A percentile compares a stretch with the other conserved stretches of the same genome.
Conservation (phyloP, 2,329 filamentous ascomycete genomes). For the Intubia oerlemansii region DNA sequence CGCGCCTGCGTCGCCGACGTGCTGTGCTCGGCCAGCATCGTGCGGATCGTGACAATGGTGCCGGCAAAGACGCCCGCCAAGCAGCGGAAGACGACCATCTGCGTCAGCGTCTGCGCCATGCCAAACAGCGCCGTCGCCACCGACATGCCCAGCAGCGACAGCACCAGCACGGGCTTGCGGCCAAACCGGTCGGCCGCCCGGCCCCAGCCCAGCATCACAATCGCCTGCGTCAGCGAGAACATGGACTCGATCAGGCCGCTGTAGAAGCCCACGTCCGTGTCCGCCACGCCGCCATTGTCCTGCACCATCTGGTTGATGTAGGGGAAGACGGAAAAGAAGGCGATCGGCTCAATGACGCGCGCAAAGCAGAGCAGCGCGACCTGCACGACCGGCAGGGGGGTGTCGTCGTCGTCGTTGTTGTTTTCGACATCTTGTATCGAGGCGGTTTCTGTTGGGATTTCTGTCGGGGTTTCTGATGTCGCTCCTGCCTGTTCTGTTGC, state of each 20-base stretch:
- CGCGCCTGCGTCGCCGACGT: slow-evolving; percentile 48
- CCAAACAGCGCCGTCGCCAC: slow-evolving; percentile 45
- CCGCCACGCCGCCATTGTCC: slow-evolving; percentile 36
- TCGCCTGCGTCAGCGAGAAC: slow-evolving; percentile 55
- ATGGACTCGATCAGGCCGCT: slow-evolving; percentile 52
- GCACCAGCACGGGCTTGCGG: slow-evolving; percentile 23
- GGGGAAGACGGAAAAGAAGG: slow-evolving; percentile 69
- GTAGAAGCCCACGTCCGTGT: slow-evolving; percentile 60
- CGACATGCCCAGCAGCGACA: slow-evolving; percentile 41
- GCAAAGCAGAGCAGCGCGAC: slow-evolving; percentile 54
- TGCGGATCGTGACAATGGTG: slow-evolving; percentile 50
- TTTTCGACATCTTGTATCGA: no score
- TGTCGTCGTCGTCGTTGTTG: no score
- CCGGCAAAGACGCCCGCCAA: slow-evolving; percentile 54
- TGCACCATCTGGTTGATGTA: slow-evolving; percentile 63
- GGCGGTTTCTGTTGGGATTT: no score
- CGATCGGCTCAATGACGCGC: slow-evolving; percentile 51
- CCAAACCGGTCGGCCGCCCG: slow-evolving; percentile 34
- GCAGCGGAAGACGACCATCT: slow-evolving; percentile 56
- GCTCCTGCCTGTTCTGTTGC: no score
- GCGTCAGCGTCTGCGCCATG: slow-evolving; percentile 39
- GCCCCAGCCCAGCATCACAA: slow-evolving; percentile 61
- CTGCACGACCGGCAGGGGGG: no score
- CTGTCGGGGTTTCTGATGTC: no score
- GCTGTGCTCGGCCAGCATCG: slow-evolving; percentile 57